Percentiles rank a stretch among this genome's conserved stretches.
phyloP scores from a whole-genome alignment of 306 rosid genomes.

The Cucumis cinereus region DNA sequence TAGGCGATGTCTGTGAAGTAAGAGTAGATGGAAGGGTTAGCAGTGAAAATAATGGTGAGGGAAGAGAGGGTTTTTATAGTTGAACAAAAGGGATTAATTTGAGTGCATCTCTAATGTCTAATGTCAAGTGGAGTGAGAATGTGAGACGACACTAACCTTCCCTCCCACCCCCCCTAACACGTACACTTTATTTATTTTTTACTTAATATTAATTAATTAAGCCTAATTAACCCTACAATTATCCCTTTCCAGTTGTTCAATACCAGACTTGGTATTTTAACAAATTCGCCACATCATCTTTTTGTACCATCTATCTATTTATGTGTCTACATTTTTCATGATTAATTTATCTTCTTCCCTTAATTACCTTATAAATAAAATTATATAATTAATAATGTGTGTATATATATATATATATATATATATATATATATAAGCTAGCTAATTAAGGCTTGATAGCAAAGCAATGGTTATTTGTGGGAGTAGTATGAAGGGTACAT shows the following conservation, averaged over 20 bases:
- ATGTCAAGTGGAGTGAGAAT: not conserved
- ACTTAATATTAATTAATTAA: not conserved
- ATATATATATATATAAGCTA: too few species aligned
- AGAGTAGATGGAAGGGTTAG: not conserved
- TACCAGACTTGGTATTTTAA: not conserved
- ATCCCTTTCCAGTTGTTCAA: slow-evolving; percentile 31
- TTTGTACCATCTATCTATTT: too few species aligned
- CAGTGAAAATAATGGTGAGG: not conserved
- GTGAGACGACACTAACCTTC: not conserved
- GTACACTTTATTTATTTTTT: too few species aligned
- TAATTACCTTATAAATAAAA: too few species aligned
- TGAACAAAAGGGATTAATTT: not conserved
- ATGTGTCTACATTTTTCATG: too few species aligned
- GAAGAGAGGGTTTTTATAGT: slow-evolving; percentile 6
- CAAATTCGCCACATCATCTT: too few species aligned
- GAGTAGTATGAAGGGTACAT: slow-evolving; percentile 14
- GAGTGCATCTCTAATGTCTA: not conserved
- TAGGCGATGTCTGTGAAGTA: not conserved
- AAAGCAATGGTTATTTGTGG: not conserved
- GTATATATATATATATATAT: too few species aligned
- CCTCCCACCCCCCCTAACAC: too few species aligned
- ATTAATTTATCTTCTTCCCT: too few species aligned
- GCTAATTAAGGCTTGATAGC: too few species aligned
- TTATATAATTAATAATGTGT: too few species aligned
- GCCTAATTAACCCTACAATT: not conserved